These are phyloP conservation scores for Paecilomyces sp. DNA, from an alignment of 2,329 filamentous ascomycete species.

Conservation along the genomic window DNA sequence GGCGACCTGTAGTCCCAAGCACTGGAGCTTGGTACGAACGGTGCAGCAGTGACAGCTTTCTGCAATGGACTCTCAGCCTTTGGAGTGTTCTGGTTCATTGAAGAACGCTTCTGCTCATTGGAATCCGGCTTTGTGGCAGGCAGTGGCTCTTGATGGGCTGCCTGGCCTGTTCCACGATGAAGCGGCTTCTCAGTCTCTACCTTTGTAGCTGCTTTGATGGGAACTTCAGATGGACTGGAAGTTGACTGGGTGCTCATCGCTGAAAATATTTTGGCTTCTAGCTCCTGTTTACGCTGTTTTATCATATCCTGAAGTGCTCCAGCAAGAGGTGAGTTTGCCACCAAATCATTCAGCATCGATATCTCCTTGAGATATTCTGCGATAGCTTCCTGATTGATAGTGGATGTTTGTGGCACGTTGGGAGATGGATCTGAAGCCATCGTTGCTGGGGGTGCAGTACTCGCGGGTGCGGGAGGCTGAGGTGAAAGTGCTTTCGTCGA, in stretches of 20 bases:
- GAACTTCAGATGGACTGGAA: neutral
- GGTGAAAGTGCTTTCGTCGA: neutral
- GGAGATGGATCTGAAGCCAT: neutral
- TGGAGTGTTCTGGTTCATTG: neutral
- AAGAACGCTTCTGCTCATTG: neutral
- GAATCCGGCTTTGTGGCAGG: neutral
- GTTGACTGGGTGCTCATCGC: neutral
- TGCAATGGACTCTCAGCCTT: slow-evolving; percentile 1
- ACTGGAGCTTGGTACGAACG: slow-evolving; percentile 7
- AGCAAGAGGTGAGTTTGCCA: slow-evolving; percentile 8
- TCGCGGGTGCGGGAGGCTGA: neutral
- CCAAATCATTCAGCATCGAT: slow-evolving; percentile 13
- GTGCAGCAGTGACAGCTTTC: slow-evolving; percentile 7
- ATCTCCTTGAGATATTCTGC: slow-evolving; percentile 9
- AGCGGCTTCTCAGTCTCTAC: neutral
- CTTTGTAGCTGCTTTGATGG: neutral
- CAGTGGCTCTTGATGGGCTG: neutral
- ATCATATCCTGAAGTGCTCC: slow-evolving; percentile 6
- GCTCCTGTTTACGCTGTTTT: slow-evolving; percentile 9
- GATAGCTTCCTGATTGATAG: neutral
- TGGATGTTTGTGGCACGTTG: neutral
- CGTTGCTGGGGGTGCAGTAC: neutral
- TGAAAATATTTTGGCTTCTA: slow-evolving; percentile 7
- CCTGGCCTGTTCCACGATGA: neutral
- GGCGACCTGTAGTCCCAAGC: slow-evolving; percentile 6